Conservation (phyloP, 2,329 filamentous ascomycete species). For the Endoconidiophora polonica region DNA sequence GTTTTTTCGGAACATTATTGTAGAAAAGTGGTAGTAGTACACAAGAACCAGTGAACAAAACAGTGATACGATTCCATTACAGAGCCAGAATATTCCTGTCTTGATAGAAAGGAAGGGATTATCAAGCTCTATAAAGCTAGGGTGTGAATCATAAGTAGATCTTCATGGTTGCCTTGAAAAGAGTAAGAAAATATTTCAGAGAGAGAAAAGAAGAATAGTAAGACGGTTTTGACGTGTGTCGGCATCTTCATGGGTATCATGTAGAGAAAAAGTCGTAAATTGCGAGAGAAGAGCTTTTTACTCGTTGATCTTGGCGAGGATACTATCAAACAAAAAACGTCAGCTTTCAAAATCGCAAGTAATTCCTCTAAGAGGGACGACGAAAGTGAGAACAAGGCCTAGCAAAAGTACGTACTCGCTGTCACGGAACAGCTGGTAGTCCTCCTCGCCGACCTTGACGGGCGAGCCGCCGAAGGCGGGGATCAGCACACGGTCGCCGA, state of each 20-base stretch:
- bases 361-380: neutral
- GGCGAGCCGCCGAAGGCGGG: constrained; percentile 91
- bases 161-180: too few species aligned
- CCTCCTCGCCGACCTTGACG: constrained; percentile 94
- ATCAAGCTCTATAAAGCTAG: too few species aligned
- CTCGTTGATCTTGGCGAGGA: constrained; percentile 98
- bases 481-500: constrained; percentile 88
- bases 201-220: neutral
- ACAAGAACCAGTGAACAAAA: too few species aligned
- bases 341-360: neutral
- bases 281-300: constrained; percentile 23
- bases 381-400: neutral
- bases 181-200: neutral
- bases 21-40: too few species aligned
- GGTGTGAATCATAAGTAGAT: too few species aligned
- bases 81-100: too few species aligned
- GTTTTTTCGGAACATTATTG: too few species aligned
- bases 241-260: constrained; percentile 7
- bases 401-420: constrained; percentile 60
- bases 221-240: neutral
- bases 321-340: constrained; percentile 33
- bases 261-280: neutral
- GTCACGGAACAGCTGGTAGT: constrained; percentile 91
- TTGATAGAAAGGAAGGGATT: too few species aligned
- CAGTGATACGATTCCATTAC: too few species aligned